Evolutionary conservation across 2,329 filamentous ascomycete genomes (phyloP).

Genomic region (Neopestalotiopsis sp.): DNA sequence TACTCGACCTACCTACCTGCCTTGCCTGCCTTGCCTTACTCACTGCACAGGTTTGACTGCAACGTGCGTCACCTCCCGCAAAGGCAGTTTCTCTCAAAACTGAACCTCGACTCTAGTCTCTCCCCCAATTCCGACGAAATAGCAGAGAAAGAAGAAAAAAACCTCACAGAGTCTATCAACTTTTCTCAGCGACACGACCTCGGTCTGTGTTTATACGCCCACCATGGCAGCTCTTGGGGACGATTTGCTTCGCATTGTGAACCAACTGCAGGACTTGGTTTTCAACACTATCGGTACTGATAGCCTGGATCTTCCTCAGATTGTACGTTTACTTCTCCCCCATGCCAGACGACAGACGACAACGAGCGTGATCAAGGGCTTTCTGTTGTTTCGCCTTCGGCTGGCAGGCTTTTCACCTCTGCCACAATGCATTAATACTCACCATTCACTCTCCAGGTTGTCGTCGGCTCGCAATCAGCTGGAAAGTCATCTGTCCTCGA

Average conservation of each 20-base stretch:
- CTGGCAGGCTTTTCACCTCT: background rate
- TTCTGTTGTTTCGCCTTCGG: no score
- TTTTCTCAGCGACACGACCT: slow-evolving; percentile 12
- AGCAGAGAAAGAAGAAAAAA: background rate
- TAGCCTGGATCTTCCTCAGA: slow-evolving; percentile 95
- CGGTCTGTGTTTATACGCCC: slow-evolving; percentile 12
- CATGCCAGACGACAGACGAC: background rate
- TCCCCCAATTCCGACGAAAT: background rate
- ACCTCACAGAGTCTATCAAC: background rate
- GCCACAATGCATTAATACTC: slow-evolving; percentile 24
- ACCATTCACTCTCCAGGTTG: slow-evolving; percentile 67
- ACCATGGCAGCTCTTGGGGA: slow-evolving; percentile 93
- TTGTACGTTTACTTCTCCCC: slow-evolving; percentile 67
- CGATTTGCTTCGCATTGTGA: slow-evolving; percentile 92
- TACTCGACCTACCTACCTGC: no score
- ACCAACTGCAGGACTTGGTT: slow-evolving; percentile 97
- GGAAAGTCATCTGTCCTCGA: slow-evolving; percentile 98
- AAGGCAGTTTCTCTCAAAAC: background rate
- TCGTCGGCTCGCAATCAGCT: slow-evolving; percentile 97
- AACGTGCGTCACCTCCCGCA: background rate
- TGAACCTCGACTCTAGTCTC: slow-evolving; percentile 1
- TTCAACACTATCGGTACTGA: slow-evolving; percentile 99
- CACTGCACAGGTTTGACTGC: background rate
- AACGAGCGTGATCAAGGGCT: background rate
- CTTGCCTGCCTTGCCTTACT: no score